Percentiles rank a stretch among this genome's conserved stretches.
These are phyloP conservation scores for Heliocybe sulcata DNA, from an alignment of 1,284 basidiomycete genomes.

Conservation along the genomic window DNA sequence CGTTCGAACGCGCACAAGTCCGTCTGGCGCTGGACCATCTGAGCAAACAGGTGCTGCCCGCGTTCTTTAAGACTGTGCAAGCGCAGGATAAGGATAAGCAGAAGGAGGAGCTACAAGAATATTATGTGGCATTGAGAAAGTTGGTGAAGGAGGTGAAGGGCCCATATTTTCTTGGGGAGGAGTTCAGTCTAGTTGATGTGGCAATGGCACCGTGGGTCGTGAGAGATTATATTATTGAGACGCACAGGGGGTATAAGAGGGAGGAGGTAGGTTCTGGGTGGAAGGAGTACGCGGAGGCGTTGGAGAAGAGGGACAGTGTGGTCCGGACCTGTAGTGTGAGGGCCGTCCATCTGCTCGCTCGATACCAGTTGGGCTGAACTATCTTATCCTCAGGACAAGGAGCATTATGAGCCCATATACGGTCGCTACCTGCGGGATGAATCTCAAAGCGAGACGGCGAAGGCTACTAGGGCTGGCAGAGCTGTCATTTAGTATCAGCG, in stretches of 20 bases:
- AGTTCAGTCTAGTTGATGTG: slow-evolving; percentile 51
- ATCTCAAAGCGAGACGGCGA: slow-evolving; percentile 54
- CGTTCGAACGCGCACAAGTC: slow-evolving; percentile 39
- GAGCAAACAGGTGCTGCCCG: slow-evolving; percentile 42
- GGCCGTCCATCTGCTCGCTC: slow-evolving; percentile 1
- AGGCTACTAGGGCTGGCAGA: slow-evolving; percentile 44
- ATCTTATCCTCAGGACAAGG: slow-evolving; percentile 26
- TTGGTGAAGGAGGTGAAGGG: slow-evolving; percentile 42
- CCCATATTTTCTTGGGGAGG: slow-evolving; percentile 51
- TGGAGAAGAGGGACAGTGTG: slow-evolving; percentile 42
- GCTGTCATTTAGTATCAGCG: slow-evolving; percentile 24
- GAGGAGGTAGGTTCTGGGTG: slow-evolving; percentile 37
- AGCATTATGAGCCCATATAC: slow-evolving; percentile 44
- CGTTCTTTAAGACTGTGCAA: slow-evolving; percentile 44
- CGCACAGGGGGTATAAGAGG: slow-evolving; percentile 42
- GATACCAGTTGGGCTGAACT: neutral
- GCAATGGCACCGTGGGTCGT: slow-evolving; percentile 53
- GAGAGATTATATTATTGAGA: slow-evolving; percentile 37
- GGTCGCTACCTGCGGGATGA: slow-evolving; percentile 48
- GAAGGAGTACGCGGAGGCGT: slow-evolving; percentile 34
- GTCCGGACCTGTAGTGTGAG: slow-evolving; percentile 43
- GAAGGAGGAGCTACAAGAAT: slow-evolving; percentile 32
- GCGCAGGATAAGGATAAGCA: slow-evolving; percentile 44
- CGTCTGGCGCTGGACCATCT: slow-evolving; percentile 51
- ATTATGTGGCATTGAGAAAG: slow-evolving; percentile 37